Evolutionary conservation across 345 rosid species (phyloP).

Genomic region (Laguncularia racemosa): DNA sequence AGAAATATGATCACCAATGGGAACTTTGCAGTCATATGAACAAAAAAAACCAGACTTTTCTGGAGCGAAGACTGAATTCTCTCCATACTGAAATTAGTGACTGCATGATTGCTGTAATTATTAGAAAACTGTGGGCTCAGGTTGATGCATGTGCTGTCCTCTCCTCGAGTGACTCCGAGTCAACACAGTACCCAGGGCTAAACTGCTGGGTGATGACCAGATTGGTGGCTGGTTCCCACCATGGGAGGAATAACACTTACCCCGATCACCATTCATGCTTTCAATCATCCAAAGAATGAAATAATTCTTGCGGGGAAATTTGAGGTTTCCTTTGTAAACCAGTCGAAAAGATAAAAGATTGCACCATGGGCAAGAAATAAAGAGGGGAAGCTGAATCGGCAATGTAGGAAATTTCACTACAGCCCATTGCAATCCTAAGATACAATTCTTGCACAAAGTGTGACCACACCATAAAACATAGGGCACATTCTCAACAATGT

Average conservation of each 20-base stretch:
- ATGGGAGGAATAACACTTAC: conserved; percentile 27
- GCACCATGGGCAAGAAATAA: conserved; percentile 91
- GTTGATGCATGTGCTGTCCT: conserved; percentile 27
- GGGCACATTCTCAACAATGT: conserved; percentile 88
- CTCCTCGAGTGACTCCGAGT: conserved; percentile 25
- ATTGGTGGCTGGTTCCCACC: conserved; percentile 31
- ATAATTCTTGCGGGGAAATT: conserved; percentile 80
- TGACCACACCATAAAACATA: conserved; percentile 94
- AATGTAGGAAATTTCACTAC: conserved; percentile 64
- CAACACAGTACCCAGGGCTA: conserved; percentile 20
- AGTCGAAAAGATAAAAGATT: conserved; percentile 69
- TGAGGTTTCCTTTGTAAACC: conserved; percentile 63
- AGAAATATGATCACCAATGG: conserved; percentile 83
- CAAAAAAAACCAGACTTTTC: conserved; percentile 65
- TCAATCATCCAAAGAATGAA: conserved; percentile 95
- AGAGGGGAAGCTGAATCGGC: conserved; percentile 82
- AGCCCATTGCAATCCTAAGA: conserved; percentile 74
- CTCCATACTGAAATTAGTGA: conserved; percentile 27
- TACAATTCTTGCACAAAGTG: conserved; percentile 80
- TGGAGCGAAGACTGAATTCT: conserved; percentile 43
- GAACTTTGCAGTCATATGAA: conserved; percentile 77
- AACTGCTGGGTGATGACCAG: conserved; percentile 24
- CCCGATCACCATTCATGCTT: conserved; percentile 71
- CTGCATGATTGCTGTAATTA: conserved; percentile 9
- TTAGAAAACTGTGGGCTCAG: conserved; percentile 26